Evolutionary conservation across 2,329 filamentous ascomycete genomes (phyloP).

Genomic region (Thielaviopsis ethacetica): DNA sequence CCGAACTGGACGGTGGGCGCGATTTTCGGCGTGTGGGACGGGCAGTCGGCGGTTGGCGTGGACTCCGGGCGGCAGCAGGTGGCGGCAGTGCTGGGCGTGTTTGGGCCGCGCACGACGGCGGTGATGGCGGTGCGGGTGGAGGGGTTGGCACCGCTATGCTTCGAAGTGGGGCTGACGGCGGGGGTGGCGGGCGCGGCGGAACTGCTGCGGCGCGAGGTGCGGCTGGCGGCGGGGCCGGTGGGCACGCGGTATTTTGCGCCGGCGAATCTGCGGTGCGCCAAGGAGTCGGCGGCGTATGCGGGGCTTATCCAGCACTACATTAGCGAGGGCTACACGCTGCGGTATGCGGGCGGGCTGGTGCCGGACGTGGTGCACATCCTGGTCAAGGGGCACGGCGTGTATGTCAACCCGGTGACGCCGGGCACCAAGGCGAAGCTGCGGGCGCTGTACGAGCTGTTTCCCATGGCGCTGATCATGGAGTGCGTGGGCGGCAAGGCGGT

Average conservation of each 20-base stretch:
- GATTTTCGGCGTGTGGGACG: slow-evolving; percentile 44
- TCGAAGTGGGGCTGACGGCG: slow-evolving; percentile 32
- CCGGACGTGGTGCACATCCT: slow-evolving; percentile 44
- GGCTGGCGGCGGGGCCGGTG: slow-evolving; percentile 22
- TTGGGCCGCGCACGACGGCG: slow-evolving; percentile 38
- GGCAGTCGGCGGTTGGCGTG: slow-evolving; percentile 26
- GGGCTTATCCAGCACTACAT: slow-evolving; percentile 33
- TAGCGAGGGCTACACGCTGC: slow-evolving; percentile 36
- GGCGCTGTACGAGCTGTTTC: slow-evolving; percentile 40
- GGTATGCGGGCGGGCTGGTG: slow-evolving; percentile 44
- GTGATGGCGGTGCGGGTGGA: slow-evolving; percentile 36
- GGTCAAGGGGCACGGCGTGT: slow-evolving; percentile 45
- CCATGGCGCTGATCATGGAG: slow-evolving; percentile 43
- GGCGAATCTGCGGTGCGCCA: slow-evolving; percentile 41
- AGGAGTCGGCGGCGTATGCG: slow-evolving; percentile 33
- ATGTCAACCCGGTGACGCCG: slow-evolving; percentile 38
- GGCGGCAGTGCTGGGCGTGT: slow-evolving; percentile 34
- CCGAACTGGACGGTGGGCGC: slow-evolving; percentile 42
- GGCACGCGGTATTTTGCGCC: slow-evolving; percentile 44
- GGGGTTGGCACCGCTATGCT: slow-evolving; percentile 23
- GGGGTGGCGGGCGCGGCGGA: slow-evolving; percentile 14
- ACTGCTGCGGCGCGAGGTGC: slow-evolving; percentile 26
- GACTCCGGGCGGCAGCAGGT: slow-evolving; percentile 26
- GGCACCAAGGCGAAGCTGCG: slow-evolving; percentile 39
- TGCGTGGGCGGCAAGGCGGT: slow-evolving; percentile 41